Percentiles rank a stretch among this genome's conserved stretches.
phyloP scores from a whole-genome alignment of 176 grass and related monocot species.

The Oryza punctata region DNA sequence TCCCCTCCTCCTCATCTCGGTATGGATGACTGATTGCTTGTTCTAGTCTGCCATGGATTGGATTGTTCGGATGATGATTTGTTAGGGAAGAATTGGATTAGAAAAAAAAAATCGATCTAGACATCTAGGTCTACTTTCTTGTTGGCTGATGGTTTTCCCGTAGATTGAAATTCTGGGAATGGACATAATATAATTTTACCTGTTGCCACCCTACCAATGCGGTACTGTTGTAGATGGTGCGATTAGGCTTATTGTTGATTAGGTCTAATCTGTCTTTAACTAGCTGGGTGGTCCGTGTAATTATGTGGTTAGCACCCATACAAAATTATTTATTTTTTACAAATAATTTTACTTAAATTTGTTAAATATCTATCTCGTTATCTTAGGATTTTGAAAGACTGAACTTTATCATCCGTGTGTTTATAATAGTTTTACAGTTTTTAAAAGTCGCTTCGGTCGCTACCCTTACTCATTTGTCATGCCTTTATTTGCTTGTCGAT shows the following conservation, averaged over 20 bases:
- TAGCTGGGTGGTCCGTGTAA: no score
- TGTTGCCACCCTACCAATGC: neutral
- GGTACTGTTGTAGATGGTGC: neutral
- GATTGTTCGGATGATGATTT: neutral
- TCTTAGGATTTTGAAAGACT: no score
- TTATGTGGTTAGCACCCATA: no score
- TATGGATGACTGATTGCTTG: neutral
- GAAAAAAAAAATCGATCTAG: slow-evolving; percentile 3
- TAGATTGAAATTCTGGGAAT: neutral
- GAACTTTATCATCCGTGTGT: no score
- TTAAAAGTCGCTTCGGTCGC: no score
- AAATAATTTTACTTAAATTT: no score
- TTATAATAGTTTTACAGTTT: no score
- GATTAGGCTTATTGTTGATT: neutral
- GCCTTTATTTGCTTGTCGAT: no score
- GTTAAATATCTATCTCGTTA: no score
- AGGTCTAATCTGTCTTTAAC: neutral
- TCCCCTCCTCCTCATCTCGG: slow-evolving; percentile 16
- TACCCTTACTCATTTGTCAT: no score
- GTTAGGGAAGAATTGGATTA: neutral
- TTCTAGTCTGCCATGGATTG: neutral
- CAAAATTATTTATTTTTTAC: no score
- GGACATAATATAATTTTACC: neutral
- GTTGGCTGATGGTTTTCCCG: neutral
- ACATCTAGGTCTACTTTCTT: no score